Evolutionary conservation across 805 yeast genomes (phyloP), one percentile per base, ranked within the genome.

Genomic region (Schwanniomyces pseudopolymorphus): DNA sequence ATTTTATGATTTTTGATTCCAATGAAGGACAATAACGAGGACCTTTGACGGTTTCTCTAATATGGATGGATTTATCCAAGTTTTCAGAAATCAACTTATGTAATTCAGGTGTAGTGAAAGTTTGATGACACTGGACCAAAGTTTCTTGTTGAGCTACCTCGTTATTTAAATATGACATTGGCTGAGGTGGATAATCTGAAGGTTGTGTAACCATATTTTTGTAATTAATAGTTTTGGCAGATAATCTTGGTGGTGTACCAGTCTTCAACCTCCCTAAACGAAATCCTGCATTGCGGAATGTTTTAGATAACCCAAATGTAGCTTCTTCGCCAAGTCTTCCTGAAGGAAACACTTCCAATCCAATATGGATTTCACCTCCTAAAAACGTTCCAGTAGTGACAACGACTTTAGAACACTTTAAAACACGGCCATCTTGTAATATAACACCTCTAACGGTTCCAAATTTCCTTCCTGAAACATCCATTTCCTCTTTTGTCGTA

Each of bases 21-120:
- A 94, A 82, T 0, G 98, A 92, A 0, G 99, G 99, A 66, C 99
- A 94, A 63, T 94, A 94, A 24, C 99, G 70, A 2, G 99, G 99
- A 0, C 99, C 99, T 56, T 88, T 88, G 5, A 92, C 96, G 0
- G 96, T 86, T 66, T 94, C 98, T 49, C 91, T 70, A 26, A 94
- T 92, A 64, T 94, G 99, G 5, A 94, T 81, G 4, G 96, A 84
- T 57, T 87, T 80, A 60, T 88, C 86, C 40, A 94, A 71, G 59
- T 94, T 92, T 0, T 74, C 66, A 11, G 82, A 68, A 17, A 94
- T 72, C 33, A 89, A 67, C 1, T 83, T 76, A 60, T 91, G 97
- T 46, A 96, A 70, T 33, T 75, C 80, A 0, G 81, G 78, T 0
- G 89, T 90, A 0, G 99, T 94, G 27, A 73, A 61, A 0, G 99